A percentile compares a stretch with the other conserved stretches of the same genome.
Conservation (phyloP, 495 filamentous ascomycete genomes). For the Monascus purpureus region DNA sequence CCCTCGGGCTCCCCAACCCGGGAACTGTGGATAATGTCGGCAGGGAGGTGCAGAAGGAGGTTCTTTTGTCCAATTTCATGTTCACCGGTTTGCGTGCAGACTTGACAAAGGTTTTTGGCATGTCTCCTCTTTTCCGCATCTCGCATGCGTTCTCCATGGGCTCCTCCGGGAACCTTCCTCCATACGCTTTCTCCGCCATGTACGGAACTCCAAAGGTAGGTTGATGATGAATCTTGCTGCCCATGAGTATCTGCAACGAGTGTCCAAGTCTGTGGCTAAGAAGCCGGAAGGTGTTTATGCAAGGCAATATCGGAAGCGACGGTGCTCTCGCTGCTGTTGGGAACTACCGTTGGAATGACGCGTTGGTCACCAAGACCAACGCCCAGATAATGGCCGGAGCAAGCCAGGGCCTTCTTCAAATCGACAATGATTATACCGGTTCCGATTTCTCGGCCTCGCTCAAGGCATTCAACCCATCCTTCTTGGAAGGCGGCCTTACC, state of each 20-base stretch:
- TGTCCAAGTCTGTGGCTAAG: neutral
- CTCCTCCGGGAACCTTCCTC: slow-evolving; percentile 61
- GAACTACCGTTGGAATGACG: slow-evolving; percentile 74
- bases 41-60: slow-evolving; percentile 87
- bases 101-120: slow-evolving; percentile 85
- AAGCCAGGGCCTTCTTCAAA: slow-evolving; percentile 58
- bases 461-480: slow-evolving; percentile 87
- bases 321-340: slow-evolving; percentile 66
- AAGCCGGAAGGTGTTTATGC: slow-evolving; percentile 66
- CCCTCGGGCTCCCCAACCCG: slow-evolving; percentile 80
- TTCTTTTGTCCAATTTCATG: slow-evolving; percentile 86
- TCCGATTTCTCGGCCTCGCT: slow-evolving; percentile 81
- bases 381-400: slow-evolving; percentile 61
- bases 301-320: slow-evolving; percentile 89
- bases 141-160: slow-evolving; percentile 95
- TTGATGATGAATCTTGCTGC: slow-evolving; percentile 6
- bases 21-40: slow-evolving; percentile 85
- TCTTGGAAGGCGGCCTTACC: slow-evolving; percentile 79
- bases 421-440: slow-evolving; percentile 90
- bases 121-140: slow-evolving; percentile 88
- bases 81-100: slow-evolving; percentile 92
- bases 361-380: slow-evolving; percentile 70
- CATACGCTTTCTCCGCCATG: slow-evolving; percentile 86
- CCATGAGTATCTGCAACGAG: neutral
- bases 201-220: slow-evolving; percentile 85